These are phyloP conservation scores for Lycium barbarum DNA, from an alignment of 257 asterid species.

Conservation along the genomic window DNA sequence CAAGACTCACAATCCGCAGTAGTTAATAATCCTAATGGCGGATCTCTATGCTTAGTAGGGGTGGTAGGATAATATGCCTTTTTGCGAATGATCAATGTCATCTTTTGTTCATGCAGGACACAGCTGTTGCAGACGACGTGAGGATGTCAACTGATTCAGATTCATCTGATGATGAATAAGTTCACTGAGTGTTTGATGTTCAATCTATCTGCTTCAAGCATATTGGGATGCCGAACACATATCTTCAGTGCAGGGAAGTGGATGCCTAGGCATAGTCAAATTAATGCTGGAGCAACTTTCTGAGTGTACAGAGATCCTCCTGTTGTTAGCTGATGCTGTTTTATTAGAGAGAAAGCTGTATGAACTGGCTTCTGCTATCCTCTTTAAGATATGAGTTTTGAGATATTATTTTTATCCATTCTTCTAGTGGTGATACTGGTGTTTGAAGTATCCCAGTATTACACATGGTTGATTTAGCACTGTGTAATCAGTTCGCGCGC, in stretches of 20 bases:
- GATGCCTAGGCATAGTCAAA: conserved; percentile 1
- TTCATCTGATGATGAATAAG: conserved; percentile 66
- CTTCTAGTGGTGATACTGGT: not conserved
- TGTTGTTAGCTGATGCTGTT: not conserved
- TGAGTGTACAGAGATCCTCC: conserved; percentile 8
- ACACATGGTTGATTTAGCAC: not conserved
- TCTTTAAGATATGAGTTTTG: not conserved
- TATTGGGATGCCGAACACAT: not conserved
- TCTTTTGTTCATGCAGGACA: conserved; percentile 49
- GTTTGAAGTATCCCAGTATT: not conserved
- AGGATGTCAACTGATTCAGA: conserved; percentile 52
- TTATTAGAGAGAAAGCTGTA: not conserved
- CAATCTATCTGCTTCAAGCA: not conserved
- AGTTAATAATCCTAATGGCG: not conserved
- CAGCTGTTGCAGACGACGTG: conserved; percentile 51
- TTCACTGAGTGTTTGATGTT: not conserved
- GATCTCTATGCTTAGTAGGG: not conserved
- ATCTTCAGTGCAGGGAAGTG: not conserved
- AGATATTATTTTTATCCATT: not conserved
- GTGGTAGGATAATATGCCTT: not conserved
- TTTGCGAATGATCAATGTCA: not conserved
- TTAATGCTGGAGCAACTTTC: conserved; percentile 1
- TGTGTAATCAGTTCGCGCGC: not conserved
- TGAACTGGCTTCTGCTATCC: not conserved
- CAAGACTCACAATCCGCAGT: not conserved